Conservation (phyloP, 78 protist species). For the Creolimax fragrantissima region DNA sequence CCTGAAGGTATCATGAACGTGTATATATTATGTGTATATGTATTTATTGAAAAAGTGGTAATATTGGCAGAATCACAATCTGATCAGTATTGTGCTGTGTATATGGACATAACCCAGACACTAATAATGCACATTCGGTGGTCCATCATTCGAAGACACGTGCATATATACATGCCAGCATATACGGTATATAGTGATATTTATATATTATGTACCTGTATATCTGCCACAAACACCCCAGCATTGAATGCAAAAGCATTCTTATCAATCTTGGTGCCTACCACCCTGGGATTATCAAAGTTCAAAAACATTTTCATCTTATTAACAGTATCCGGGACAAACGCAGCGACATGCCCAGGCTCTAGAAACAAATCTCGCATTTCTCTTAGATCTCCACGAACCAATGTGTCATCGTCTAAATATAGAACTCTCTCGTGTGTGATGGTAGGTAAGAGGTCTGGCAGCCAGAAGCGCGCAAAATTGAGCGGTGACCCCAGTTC, state of each 20-base stretch:
- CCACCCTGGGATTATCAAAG: background rate
- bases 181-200: background rate
- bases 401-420: background rate
- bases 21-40: too few relatives aligned
- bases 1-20: background rate
- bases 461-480: background rate
- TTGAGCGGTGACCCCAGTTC: background rate
- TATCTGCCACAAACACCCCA: background rate
- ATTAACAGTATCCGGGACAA: background rate
- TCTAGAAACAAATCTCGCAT: background rate
- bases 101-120: too few relatives aligned
- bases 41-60: too few relatives aligned
- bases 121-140: too few relatives aligned
- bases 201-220: background rate
- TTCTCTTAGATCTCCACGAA: background rate
- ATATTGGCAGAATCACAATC: too few relatives aligned
- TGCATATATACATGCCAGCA: too few relatives aligned
- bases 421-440: background rate
- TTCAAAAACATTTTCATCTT: background rate
- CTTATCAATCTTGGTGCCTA: background rate
- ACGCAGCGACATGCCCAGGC: background rate
- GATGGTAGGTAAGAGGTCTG: background rate
- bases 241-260: background rate
- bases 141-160: too few relatives aligned
- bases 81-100: too few relatives aligned